Evolutionary conservation across 2,329 filamentous ascomycete species (phyloP), one percentile per base, ranked within the genome.

Genomic region (Metarhizium guizhouense): DNA sequence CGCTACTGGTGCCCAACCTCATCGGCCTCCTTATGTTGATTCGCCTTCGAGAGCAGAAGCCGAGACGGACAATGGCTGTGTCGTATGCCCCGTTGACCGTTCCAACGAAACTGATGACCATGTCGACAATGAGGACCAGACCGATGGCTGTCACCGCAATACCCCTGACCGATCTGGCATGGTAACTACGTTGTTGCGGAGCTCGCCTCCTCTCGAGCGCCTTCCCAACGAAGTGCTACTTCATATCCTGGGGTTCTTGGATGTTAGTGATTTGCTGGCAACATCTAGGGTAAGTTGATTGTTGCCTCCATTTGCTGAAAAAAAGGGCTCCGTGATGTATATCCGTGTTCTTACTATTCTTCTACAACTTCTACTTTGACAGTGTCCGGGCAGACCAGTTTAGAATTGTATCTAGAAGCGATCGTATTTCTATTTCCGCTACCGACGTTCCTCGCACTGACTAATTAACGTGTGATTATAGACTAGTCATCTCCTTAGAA

Each of bases 401-500:
- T 16, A 40, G 38, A 14, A 40, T 16, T 40, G 10, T 14, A 40
- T 40, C 38, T 36, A 36, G 34, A 36, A 36, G 34, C 1, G 34
- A 36, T 8, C 13, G 34, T 13, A 1, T 8, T 36, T 1, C 13
- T 2, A 36, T 10, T 36, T 36, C 34, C 34, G 13, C 16, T 14
- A 43, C 6, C 40, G 40, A 43, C 10, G 40, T 43, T 51, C 25
- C 55, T 54, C n/a, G 47, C 34, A 14, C n/a, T 48, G 42, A 25
- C 25, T 25, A 32, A 34, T 29, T 54, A 29, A 40, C 52, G 49
- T 13, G 47, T 54, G 47, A 7, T 25, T 16, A 25, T 65, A 86
- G 84, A 80, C 79, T 43, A 85, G 76, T 58, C 85, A 80, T 65
- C 78, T 78, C 57, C 76, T 90, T 53, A 83, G 85, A 60, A 67